phyloP scores from a whole-genome alignment of 345 rosid genomes.

The Crucihimalaya himalaica region DNA sequence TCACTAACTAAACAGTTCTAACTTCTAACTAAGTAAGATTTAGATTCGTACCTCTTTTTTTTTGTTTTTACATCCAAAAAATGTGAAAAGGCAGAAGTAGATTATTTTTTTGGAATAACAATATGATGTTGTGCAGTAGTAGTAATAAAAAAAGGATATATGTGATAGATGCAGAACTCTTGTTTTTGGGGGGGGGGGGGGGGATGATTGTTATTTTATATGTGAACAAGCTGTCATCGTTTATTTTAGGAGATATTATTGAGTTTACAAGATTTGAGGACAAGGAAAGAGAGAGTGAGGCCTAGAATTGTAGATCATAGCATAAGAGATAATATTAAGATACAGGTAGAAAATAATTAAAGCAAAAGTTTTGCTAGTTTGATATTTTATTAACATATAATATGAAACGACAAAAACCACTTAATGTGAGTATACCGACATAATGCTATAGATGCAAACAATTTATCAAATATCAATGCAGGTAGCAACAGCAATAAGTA shows the following conservation, averaged over 20 bases:
- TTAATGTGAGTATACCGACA: constrained; percentile 20
- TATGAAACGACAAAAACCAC: constrained; percentile 8
- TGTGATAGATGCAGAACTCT: background rate
- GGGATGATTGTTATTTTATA: background rate
- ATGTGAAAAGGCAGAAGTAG: background rate
- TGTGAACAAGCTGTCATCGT: background rate
- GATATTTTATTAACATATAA: background rate
- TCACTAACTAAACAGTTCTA: constrained; percentile 9
- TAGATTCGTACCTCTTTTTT: constrained; percentile 5
- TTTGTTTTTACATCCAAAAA: background rate
- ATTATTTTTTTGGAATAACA: background rate
- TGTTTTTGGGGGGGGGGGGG: too few relatives aligned
- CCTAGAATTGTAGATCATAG: background rate
- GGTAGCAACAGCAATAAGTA: constrained; percentile 18
- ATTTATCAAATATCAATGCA: constrained; percentile 14
- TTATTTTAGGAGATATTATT: background rate
- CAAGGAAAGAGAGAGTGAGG: constrained; percentile 1
- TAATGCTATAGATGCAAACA: constrained; percentile 7
- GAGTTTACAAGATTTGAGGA: constrained; percentile 3
- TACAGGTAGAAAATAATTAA: background rate
- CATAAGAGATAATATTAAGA: background rate
- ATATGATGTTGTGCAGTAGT: background rate
- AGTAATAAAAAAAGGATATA: background rate
- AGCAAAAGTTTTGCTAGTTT: constrained; percentile 15
- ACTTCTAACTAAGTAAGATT: background rate